A percentile compares a stretch with the other conserved stretches of the same genome.
Conservation (phyloP, 2,329 filamentous ascomycete genomes). For the Colletotrichum paranaense region DNA sequence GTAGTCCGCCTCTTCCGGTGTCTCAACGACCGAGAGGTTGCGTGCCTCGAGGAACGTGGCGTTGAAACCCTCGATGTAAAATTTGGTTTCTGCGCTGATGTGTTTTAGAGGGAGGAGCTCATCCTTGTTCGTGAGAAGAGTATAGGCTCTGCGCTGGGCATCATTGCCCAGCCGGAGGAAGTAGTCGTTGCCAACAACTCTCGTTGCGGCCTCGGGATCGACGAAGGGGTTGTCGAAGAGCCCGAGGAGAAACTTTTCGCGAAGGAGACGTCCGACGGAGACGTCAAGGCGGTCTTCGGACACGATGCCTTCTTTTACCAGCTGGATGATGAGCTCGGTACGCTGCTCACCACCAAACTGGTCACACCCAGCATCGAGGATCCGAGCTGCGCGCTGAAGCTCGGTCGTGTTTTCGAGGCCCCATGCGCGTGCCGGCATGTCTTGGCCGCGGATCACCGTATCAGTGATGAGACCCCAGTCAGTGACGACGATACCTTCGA, state of each 20-base stretch:
- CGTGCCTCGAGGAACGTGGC: constrained; percentile 35
- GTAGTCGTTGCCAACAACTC: constrained; percentile 56
- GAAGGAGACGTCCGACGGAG: constrained; percentile 57
- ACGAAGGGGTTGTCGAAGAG: constrained; percentile 64
- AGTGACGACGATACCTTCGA: constrained; percentile 61
- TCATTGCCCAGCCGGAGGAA: constrained; percentile 44
- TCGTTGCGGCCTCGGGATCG: constrained; percentile 53
- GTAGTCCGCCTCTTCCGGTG: constrained; percentile 52
- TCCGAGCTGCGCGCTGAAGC: constrained; percentile 52
- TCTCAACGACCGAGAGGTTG: constrained; percentile 47
- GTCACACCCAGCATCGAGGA: constrained; percentile 63
- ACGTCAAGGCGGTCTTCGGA: constrained; percentile 56
- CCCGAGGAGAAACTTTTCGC: constrained; percentile 62
- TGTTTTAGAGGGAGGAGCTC: constrained; percentile 38
- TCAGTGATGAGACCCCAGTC: constrained; percentile 66
- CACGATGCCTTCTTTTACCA: constrained; percentile 53
- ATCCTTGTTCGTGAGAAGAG: constrained; percentile 42
- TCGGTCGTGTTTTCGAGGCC: constrained; percentile 58
- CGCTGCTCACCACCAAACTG: constrained; percentile 63
- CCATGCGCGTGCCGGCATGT: constrained; percentile 61
- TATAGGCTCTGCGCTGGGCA: constrained; percentile 42
- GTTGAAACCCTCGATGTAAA: constrained; percentile 37
- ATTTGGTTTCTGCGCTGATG: constrained; percentile 26
- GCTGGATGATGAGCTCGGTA: constrained; percentile 59
- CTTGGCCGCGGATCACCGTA: constrained; percentile 51